Base-by-base conservation (phyloP, 495 filamentous ascomycete species). In the Lentithecium fluviatile region DNA sequence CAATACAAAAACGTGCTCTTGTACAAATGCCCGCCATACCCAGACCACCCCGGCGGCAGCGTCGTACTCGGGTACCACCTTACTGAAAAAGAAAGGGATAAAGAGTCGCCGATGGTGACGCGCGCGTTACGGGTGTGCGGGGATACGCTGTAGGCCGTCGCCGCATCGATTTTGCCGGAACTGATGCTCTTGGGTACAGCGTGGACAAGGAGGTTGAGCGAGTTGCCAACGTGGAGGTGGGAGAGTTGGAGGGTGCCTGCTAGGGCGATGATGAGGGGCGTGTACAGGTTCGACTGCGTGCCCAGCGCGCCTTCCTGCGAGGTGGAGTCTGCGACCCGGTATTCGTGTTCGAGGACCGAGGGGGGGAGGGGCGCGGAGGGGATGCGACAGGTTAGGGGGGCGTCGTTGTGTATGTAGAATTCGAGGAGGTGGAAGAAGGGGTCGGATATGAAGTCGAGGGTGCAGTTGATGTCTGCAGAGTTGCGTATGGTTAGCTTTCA, bases 361-460 rank as follows among this genome's bases (percentile, higher is more conserved):
- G 69, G 58, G 26, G 70, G 67, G 4, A 86, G 76, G 0, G 92
- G 92, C 6, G 83, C 84, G 10, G 90, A 85, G 40, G 93, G 92
- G 1, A 97, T 82, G 58, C 94, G 92, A 75, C 94, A 98, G 47
- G 90, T 86, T 45, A 98, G 81, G 26, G 94, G 94, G 11, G 89
- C 90, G 73, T 98, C 94, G 77, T 87, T 90, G 79, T 97, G 94
- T 68, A 97, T 86, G 82, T 97, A 97, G 82, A 96, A 97, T 76
- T 98, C 94, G 73, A 97, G 84, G 43, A 97, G 86, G 76, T 98
- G 94, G 82, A 94, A 98, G 79, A 96, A 86, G 19, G 86, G 83
- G 75, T 98, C 94, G 69, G 84, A 78, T 69, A 97, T 82, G 69
- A 88, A 81, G 69, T 85, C 76, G 73, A 97, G 88, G 48, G 94